Base-by-base conservation (phyloP, 306 rosid genomes). In the Lupinus albus region DNA sequence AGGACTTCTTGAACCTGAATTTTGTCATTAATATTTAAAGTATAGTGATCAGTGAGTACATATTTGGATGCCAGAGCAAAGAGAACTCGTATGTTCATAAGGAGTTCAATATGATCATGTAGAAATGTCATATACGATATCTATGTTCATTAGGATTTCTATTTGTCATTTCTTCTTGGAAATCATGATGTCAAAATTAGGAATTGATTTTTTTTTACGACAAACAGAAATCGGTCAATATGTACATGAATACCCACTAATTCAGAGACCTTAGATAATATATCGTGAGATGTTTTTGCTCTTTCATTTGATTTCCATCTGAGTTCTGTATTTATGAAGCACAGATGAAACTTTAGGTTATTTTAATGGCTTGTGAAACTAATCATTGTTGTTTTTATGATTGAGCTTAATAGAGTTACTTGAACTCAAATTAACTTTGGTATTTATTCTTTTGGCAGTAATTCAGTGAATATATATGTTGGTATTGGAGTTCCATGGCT, bases 401-500 rank as follows among this genome's bases (percentile, higher is more conserved):
- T 20, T 45, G 8, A 60, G 18, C 65, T 50, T 30, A 42, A 20
- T 53, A 7, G 30, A 69, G 61, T 61, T 67, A 38, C 50, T 65
- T 54, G 66, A 70, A 30, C 66, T 18, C 33, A 50, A 57, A 61
- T 55, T 81, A 16, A 58, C 35, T 36, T 20, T 4, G 47, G 47
- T 41, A 32, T 46, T 61, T n/a, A 8, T 75, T 72, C 9, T 53
- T 52, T 74, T 59, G 64, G 83, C 78, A 89, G 98, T 73, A 93
- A 93, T 72, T 88, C 98, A 1, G 98, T 93, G 87, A 93, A 93
- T 63, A 93, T 88, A 70, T 93, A 89, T 13, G 87, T 93, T 44
- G 98, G 97, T 71, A 93, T 93, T 18, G 98, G 98, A 49, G 78
- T 93, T 73, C 98, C 97, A 17, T 93, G 98, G 97, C 84, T 90